Evolutionary conservation across 768 basidiomycete genomes (phyloP), one percentile per base, ranked within the genome.

Genomic region (Zangia roseola): DNA sequence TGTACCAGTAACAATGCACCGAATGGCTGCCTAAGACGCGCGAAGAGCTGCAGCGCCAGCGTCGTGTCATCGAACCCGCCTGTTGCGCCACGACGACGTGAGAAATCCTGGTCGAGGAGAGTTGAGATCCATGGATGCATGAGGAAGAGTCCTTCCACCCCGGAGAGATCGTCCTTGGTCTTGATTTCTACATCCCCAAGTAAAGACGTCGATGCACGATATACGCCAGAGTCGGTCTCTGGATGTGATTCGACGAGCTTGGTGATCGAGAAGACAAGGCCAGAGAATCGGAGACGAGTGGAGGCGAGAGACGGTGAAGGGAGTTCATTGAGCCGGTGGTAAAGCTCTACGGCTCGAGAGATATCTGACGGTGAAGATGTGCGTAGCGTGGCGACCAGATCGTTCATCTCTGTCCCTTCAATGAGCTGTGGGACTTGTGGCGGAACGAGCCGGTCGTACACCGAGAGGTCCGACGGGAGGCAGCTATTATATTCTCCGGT

Each of bases 111-210:
- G 23, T 36, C 47, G n/a, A 48, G 47, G 7, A 55, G 21, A 3
- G 43, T 31, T 35, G 42, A 10, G 34, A 55, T 46, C 55, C 56
- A 57, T 4, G 54, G 54, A 34, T 57, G 49, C 10, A 57, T 17
- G 12, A 57, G 50, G 14, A 13, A 12, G 4, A 55, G 23, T 10
- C 14, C 34, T 5, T 45, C 12, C 45, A 10, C 45, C 13, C 6
- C 17, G 0, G 24, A 26, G 2, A 56, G n/a, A 17, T 52, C 7
- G 10, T 28, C 41, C 10, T 2, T 34, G 5, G 55, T 55, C 41
- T 37, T 21, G 33, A 56, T 50, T 23, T 39, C 42, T 7, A 56
- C 9, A 1, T 42, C 49, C 0, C 49, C 47, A 2, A 56, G 9
- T 6, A 10, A 16, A 10, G 13, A 8, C 2, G 45, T 33, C 8